Percentiles rank a stretch among this genome's conserved stretches.
phyloP scores from a whole-genome alignment of 225 moss, liverwort and hornwort species.

The Climacium dendroides region DNA sequence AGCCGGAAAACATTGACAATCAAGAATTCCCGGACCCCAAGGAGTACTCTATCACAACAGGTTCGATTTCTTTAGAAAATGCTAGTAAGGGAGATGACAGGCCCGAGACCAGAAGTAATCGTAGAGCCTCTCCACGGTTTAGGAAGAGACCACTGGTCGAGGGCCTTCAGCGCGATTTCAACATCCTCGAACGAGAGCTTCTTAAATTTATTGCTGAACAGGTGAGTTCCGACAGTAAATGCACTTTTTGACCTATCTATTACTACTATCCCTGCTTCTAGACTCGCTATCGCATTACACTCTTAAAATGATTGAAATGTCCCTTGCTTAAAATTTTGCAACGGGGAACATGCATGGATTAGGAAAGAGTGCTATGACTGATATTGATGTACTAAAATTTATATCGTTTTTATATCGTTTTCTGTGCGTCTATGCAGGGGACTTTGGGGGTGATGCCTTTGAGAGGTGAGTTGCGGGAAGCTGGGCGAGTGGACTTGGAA shows the following conservation, averaged over 20 bases:
- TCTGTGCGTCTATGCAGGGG: slow-evolving; percentile 21
- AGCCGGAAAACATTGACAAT: neutral
- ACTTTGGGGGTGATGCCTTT: slow-evolving; percentile 80
- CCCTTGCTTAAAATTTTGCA: neutral
- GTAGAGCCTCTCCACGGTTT: slow-evolving; percentile 1
- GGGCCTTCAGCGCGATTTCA: slow-evolving; percentile 77
- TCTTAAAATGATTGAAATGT: neutral
- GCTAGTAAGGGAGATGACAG: neutral
- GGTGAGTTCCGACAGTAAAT: neutral
- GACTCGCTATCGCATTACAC: neutral
- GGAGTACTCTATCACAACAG: neutral
- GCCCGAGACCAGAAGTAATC: neutral
- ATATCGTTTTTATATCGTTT: neutral
- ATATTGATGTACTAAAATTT: neutral
- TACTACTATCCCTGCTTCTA: neutral
- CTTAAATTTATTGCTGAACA: slow-evolving; percentile 48
- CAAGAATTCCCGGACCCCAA: neutral
- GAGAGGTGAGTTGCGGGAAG: slow-evolving; percentile 71
- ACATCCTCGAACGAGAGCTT: slow-evolving; percentile 63
- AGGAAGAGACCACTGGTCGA: slow-evolving; percentile 37
- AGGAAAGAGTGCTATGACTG: neutral
- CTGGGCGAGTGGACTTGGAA: slow-evolving; percentile 85
- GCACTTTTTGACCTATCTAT: neutral
- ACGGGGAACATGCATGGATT: neutral
- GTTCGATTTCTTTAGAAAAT: neutral